Evolutionary conservation across 2,329 filamentous ascomycete genomes (phyloP), one percentile per base, ranked within the genome.

Genomic region (Verticillium nonalfalfae): DNA sequence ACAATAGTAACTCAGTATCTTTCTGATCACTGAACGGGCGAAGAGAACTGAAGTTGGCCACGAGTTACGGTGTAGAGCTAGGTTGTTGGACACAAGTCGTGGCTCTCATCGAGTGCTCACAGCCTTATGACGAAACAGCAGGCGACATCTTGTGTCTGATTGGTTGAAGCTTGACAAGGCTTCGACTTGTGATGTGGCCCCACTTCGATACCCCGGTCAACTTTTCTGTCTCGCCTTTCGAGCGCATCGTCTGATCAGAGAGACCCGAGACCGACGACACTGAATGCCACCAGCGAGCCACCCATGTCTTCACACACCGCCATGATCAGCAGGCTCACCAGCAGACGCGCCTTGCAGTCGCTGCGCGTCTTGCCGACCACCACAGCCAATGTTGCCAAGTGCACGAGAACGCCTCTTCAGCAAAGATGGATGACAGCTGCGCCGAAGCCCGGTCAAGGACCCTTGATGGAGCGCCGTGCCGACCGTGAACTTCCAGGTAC

Each of bases 401-500:
- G 13, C 56, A 18, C 34, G 33, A 33, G 33, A 31, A n/a, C 54
- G 34, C 31, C 54, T 31, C 14, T 60, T 14, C 78, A 81, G 66
- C 75, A 83, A 66, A 78, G 80, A 66, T 78, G 75, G 65, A 71
- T 84, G 61, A 78, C 84, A 60, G 76, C 83, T 11, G 81, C 86
- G 31, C 86, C 86, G 4, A 83, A 80, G 67, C 76, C 77, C 14
- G 85, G 85, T 63, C 83, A 85, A 71, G 85, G 84, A 33, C 87
- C 86, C 59, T 74, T 90, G 67, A 84, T 90, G 82, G 81, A 85
- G 70, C 80, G 88, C 66, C 79, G 86, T 63, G 76, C 85, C 40
- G 86, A 90, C 71, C 83, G 88, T 66, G 85, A 88, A 69, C 81
- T 90, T 18, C 88, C 88, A 65, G 82, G 86, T 88, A 72, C 60